Evolutionary conservation across 1,284 basidiomycete genomes (phyloP).

Genomic region (Microbotryum violaceum): DNA sequence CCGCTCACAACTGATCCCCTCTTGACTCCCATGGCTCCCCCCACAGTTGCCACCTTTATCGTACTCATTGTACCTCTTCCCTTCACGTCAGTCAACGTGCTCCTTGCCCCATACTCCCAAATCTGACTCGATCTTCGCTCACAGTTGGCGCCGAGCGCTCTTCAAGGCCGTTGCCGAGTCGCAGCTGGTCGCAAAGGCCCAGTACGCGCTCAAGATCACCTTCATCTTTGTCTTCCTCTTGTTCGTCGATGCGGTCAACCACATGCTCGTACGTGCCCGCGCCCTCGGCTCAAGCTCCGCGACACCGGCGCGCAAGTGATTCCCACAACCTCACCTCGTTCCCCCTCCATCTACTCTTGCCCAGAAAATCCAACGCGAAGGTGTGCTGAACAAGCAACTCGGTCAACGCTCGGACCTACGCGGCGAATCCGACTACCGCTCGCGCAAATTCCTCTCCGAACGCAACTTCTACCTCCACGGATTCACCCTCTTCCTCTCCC

Average conservation of each 20-base stretch:
- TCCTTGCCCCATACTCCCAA: constrained; percentile 29
- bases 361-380: too few species aligned
- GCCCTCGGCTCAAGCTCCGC: neutral
- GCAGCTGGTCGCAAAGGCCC: constrained; percentile 39
- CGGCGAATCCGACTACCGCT: constrained; percentile 37
- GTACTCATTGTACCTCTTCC: constrained; percentile 16
- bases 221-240: constrained; percentile 29
- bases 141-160: constrained; percentile 31
- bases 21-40: too few species aligned
- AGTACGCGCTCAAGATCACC: constrained; percentile 40
- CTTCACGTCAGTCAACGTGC: constrained; percentile 38
- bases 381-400: neutral
- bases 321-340: neutral
- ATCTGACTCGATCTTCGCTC: neutral
- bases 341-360: too few species aligned
- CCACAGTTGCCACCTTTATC: constrained; percentile 11
- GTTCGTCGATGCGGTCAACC: constrained; percentile 22
- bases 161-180: constrained; percentile 43
- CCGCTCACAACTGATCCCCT: too few species aligned
- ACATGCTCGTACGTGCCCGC: neutral
- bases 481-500: constrained; percentile 42
- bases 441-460: constrained; percentile 37
- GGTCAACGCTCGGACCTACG: constrained; percentile 32
- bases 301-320: neutral
- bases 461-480: constrained; percentile 38